Percentiles rank a stretch among this genome's conserved stretches.
Evolutionary conservation across 257 asterid species (phyloP).

Genomic region (Phtheirospermum japonicum): DNA sequence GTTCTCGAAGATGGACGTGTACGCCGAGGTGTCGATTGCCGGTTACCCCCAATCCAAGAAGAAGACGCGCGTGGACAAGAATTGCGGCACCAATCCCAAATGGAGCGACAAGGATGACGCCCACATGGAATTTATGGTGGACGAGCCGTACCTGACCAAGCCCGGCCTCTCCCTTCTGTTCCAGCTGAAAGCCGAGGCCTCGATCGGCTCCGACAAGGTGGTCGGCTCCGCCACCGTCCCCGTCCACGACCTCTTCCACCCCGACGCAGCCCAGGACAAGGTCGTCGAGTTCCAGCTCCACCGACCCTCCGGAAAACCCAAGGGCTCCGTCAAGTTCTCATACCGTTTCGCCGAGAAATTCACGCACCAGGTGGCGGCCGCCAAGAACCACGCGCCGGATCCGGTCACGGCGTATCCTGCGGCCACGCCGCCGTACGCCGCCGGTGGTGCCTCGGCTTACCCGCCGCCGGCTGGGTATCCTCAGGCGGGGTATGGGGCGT

Average conservation of each 20-base stretch:
- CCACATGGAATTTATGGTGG: conserved; percentile 53
- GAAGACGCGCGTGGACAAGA: conserved; percentile 42
- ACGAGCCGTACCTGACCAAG: conserved; percentile 53
- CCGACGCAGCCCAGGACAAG: conserved; percentile 29
- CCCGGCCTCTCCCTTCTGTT: conserved; percentile 52
- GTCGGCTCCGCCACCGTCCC: conserved; percentile 64
- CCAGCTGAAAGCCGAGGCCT: conserved; percentile 48
- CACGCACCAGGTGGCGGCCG: conserved; percentile 17
- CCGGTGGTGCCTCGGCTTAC: conserved; percentile 27
- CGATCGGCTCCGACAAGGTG: conserved; percentile 44
- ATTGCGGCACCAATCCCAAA: conserved; percentile 45
- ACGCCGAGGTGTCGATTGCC: conserved; percentile 44
- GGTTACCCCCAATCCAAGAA: conserved; percentile 47
- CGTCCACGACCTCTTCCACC: conserved; percentile 45
- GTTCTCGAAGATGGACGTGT: conserved; percentile 54
- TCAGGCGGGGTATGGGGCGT: conserved; percentile 27
- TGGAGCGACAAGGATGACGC: conserved; percentile 49
- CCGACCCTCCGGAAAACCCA: conserved; percentile 58
- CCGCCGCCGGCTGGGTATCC: conserved; percentile 30
- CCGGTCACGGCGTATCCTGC: conserved; percentile 64
- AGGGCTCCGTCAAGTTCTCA: conserved; percentile 65
- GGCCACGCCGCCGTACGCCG: conserved; percentile 21
- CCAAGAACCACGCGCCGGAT: conserved; percentile 29
- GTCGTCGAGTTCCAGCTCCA: conserved; percentile 51
- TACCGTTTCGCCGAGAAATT: conserved; percentile 65